Evolutionary conservation across 768 basidiomycete genomes (phyloP), one percentile per base, ranked within the genome.

Genomic region (Amanita polypyramis): DNA sequence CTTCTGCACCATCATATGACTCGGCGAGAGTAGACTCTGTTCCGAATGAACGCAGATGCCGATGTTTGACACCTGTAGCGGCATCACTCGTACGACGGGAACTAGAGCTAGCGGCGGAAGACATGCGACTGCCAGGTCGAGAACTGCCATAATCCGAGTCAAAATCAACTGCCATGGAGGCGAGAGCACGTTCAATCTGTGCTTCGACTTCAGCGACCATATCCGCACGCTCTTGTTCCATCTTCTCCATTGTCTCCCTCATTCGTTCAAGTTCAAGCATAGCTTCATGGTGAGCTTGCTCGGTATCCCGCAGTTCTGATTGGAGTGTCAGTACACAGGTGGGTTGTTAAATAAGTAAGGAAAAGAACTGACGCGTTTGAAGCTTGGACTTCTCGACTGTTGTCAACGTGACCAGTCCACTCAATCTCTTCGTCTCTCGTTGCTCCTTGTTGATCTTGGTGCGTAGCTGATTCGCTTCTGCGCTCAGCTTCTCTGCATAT

Each of bases 131-230:
- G 52, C 63, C 73, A 20, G 84, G 79, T 43, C 82, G 76, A 32
- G 85, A 85, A 53, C 75, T 76, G 36, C 73, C 73, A 49, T 85
- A 85, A 55, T 90, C 87, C 14, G 84, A 87, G 43, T 78, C 80
- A 45, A 85, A 70, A 54, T 82, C 85, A 51, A 89, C 82, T 20
- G 82, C 80, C 87, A 92, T 90, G 20, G 85, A 85, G 21, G 78
- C 82, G 43, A 92, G 71, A 0, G 90, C 89, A 49, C 84, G 75
- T 63, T 91, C 89, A 56, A 92, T 92, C 67, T 92, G 89, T 21
- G 85, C 85, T 60, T 92, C 89, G 19, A 92, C 88, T 65, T 92
- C 89, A n/a, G 86, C 87, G 35, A 92, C 82, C 89, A 90, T 88
- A 58, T 83, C 84, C 45, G 82, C 78, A 52, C 89, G 85, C 65